phyloP scores from a whole-genome alignment of 345 rosid species.

The Microthlaspi erraticum region DNA sequence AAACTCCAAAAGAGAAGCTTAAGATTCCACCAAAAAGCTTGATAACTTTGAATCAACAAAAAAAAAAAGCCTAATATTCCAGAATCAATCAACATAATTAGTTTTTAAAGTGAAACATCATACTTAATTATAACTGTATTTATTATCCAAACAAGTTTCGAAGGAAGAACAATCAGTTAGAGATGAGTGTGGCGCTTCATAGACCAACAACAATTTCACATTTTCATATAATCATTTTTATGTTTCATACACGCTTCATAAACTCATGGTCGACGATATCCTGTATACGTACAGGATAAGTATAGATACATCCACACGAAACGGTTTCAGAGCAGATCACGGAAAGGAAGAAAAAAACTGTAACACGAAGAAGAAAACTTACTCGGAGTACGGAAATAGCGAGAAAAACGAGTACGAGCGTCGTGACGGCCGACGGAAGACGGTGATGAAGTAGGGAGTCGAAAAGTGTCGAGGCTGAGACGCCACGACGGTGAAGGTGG shows the following conservation, averaged over 20 bases:
- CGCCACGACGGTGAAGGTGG: conserved; percentile 53
- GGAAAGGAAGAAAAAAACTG: background rate
- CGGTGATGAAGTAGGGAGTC: conserved; percentile 42
- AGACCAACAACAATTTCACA: conserved; percentile 14
- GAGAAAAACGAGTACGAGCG: conserved; percentile 42
- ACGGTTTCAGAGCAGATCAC: conserved; percentile 20
- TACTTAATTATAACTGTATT: background rate
- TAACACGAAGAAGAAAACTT: conserved; percentile 13
- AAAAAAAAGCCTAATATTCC: background rate
- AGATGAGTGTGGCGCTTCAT: conserved; percentile 13
- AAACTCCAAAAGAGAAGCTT: conserved; percentile 11
- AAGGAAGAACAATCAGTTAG: background rate
- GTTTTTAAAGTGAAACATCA: background rate
- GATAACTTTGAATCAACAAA: conserved; percentile 34
- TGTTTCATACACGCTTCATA: background rate
- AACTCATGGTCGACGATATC: conserved; percentile 5
- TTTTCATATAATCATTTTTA: conserved; percentile 14
- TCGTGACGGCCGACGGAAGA: background rate
- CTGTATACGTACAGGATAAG: background rate
- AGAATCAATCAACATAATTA: conserved; percentile 23
- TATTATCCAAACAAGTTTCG: background rate
- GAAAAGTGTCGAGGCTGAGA: conserved; percentile 55
- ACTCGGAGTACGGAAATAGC: conserved; percentile 44
- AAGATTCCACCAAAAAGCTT: conserved; percentile 38
- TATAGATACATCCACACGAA: background rate